Conservation (phyloP, 768 basidiomycete genomes). For the Hygrocybe punicea region DNA sequence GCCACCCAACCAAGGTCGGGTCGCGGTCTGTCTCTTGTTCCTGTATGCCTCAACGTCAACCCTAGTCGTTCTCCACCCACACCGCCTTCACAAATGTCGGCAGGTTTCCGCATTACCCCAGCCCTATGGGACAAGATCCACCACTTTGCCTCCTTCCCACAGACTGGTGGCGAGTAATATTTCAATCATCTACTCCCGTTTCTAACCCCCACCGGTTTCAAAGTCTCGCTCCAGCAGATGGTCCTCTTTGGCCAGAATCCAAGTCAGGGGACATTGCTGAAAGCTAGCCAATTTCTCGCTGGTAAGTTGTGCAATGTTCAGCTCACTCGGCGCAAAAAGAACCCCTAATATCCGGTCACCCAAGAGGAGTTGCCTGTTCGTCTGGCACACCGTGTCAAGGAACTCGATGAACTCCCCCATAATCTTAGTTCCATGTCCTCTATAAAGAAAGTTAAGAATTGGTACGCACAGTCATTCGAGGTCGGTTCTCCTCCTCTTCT, state of each 20-base stretch:
- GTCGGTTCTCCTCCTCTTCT: conserved; percentile 42
- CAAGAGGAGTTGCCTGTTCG: conserved; percentile 92
- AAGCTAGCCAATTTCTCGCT: conserved; percentile 83
- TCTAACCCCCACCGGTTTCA: not conserved
- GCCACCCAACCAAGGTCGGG: not conserved
- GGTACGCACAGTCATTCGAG: conserved; percentile 99
- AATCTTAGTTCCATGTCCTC: conserved; percentile 87
- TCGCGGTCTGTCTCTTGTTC: not conserved
- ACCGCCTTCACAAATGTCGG: conserved; percentile 46
- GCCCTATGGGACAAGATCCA: conserved; percentile 87
- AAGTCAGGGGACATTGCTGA: conserved; percentile 88
- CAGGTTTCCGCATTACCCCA: conserved; percentile 69
- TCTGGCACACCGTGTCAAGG: conserved; percentile 92
- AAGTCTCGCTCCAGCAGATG: conserved; percentile 97
- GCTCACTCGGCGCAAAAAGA: not conserved
- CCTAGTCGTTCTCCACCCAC: no score
- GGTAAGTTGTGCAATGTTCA: conserved; percentile 44
- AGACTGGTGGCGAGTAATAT: conserved; percentile 71
- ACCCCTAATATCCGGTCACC: not conserved
- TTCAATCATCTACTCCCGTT: not conserved
- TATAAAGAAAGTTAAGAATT: conserved; percentile 92
- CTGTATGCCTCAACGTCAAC: not conserved
- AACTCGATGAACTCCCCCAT: conserved; percentile 91
- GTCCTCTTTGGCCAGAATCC: conserved; percentile 96
- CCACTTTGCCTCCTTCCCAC: conserved; percentile 88